Conservation (phyloP, 2,329 filamentous ascomycete species). For the Cladorrhinum sp. region DNA sequence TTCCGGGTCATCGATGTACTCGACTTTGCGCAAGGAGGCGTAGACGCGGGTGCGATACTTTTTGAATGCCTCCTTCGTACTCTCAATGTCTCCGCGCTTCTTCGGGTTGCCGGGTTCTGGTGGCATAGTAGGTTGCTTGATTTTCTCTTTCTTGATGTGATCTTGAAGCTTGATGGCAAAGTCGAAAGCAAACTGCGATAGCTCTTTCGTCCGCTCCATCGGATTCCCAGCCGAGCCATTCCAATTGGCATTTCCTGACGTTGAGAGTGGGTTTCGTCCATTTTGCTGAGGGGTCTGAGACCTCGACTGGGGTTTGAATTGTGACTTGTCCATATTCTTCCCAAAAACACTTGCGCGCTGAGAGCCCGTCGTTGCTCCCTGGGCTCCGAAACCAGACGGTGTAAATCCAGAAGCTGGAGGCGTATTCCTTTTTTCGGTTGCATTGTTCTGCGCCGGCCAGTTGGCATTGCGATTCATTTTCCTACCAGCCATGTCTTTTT, state of each 20-base stretch:
- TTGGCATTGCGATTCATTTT: neutral
- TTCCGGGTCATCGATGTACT: conserved; percentile 63
- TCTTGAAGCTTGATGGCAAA: conserved; percentile 51
- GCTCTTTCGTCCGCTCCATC: conserved; percentile 25
- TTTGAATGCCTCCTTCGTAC: conserved; percentile 55
- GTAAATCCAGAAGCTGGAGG: neutral
- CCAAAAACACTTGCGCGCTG: neutral
- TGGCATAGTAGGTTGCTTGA: conserved; percentile 55
- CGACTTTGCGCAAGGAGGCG: conserved; percentile 55
- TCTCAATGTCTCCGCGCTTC: conserved; percentile 51
- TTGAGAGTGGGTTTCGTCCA: conserved; percentile 8
- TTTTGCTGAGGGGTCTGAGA: conserved; percentile 14
- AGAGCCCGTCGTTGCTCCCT: neutral
- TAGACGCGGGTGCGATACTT: conserved; percentile 56
- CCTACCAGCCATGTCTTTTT: conserved; percentile 2
- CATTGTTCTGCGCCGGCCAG: neutral
- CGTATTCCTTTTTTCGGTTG: neutral
- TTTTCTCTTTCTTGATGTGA: conserved; percentile 53
- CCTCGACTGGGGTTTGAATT: neutral
- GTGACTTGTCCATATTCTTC: neutral
- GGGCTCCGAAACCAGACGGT: neutral
- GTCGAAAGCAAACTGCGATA: conserved; percentile 28
- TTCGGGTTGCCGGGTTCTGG: conserved; percentile 51
- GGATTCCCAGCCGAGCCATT: conserved; percentile 14
- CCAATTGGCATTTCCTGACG: neutral